Evolutionary conservation across 148 eudicot species (phyloP).

Genomic region (Rhododendron ferrugineum): DNA sequence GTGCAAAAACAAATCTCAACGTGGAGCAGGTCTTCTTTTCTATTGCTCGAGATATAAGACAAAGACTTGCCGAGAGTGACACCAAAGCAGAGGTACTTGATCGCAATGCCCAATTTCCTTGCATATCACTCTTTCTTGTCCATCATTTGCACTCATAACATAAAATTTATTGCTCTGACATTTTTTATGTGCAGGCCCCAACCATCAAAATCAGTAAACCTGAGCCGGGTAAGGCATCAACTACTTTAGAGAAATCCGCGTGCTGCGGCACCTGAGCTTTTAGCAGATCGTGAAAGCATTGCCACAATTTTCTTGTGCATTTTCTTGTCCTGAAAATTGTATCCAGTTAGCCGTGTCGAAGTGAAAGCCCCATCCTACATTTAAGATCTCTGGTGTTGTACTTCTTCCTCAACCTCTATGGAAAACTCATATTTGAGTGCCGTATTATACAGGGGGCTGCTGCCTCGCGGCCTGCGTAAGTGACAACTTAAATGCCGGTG

Average conservation of each 20-base stretch:
- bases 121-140: neutral
- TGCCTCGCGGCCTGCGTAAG: neutral
- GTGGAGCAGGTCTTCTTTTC: constrained; percentile 35
- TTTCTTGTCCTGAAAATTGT: neutral
- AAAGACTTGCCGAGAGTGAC: constrained; percentile 28
- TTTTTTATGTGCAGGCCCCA: constrained; percentile 16
- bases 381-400: neutral
- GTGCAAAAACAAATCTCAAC: constrained; percentile 32
- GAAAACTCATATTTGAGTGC: constrained; percentile 2
- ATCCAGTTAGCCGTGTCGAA: neutral
- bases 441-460: neutral
- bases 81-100: constrained; percentile 22
- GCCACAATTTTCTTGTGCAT: neutral
- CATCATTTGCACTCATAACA: neutral
- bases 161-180: neutral
- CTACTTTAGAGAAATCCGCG: constrained; percentile 20
- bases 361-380: neutral
- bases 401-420: neutral
- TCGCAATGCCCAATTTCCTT: neutral
- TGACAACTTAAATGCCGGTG: neutral
- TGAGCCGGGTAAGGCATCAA: constrained; percentile 9
- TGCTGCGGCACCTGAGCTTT: constrained; percentile 22
- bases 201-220: constrained; percentile 22
- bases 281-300: neutral
- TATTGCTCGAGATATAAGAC: constrained; percentile 26